phyloP scores from a whole-genome alignment of 768 basidiomycete species.

The Sarcodon sp. region DNA sequence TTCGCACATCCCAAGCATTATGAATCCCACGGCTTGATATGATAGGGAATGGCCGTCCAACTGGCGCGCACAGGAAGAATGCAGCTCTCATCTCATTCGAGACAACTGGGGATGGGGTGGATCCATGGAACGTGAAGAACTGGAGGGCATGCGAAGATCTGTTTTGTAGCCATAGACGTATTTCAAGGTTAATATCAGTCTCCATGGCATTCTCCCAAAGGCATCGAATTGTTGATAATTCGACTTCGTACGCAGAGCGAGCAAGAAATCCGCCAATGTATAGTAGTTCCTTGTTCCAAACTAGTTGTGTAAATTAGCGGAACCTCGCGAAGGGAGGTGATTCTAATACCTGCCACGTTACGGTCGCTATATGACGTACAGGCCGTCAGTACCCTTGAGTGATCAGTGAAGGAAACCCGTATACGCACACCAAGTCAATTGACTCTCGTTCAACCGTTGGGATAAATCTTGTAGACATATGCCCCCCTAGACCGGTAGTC shows the following conservation, averaged over 20 bases:
- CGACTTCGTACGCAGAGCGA: constrained; percentile 75
- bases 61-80: constrained; percentile 54
- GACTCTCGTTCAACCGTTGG: constrained; percentile 95
- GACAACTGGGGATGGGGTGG: constrained; percentile 79
- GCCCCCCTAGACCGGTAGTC: constrained; percentile 71
- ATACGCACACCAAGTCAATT: constrained; percentile 68
- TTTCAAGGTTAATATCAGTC: constrained; percentile 19
- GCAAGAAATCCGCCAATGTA: constrained; percentile 75
- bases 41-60: constrained; percentile 39
- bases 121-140: constrained; percentile 83
- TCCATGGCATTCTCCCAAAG: constrained; percentile 43
- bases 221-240: constrained; percentile 48
- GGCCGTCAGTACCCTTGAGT: background rate
- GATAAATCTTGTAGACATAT: constrained; percentile 76
- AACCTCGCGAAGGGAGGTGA: background rate
- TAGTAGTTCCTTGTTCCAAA: constrained; percentile 87
- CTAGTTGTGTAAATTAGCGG: constrained; percentile 17
- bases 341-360: constrained; percentile 53
- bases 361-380: constrained; percentile 41
- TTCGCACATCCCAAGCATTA: constrained; percentile 51
- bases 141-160: constrained; percentile 69
- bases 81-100: constrained; percentile 56
- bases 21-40: constrained; percentile 67
- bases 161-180: constrained; percentile 35
- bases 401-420: background rate